Base-by-base conservation (phyloP, 2,329 filamentous ascomycete species). In the Exophiala spinifera region DNA sequence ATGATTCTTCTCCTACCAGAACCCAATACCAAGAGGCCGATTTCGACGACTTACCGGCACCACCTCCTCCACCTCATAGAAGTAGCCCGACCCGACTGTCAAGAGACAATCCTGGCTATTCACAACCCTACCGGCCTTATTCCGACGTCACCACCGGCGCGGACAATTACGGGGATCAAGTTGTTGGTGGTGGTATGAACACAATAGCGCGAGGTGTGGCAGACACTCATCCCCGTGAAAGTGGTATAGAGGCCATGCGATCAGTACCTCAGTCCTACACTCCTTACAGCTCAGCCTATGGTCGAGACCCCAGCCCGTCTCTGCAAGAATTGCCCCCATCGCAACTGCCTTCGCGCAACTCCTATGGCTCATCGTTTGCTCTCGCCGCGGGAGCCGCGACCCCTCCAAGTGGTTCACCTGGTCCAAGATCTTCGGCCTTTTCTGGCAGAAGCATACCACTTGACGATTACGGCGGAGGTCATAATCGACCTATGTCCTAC, bases 381-480 rank as follows among this genome's bases (percentile, higher is more conserved):
- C 53, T 64, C 52, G 61, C 59, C 45, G 61, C 56, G 44, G 61
- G 55, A 14, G 63, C 62, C 34, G 59, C 61, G 19, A 63, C 62
- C 3, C 62, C 63, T 15, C 64, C 65, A n/a, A 59, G 64, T 45
- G 58, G 66, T 23, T 63, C 64, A 49, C 61, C 65, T 36, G 56
- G 57, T 25, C 54, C 56, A 36, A 48, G 51, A 33, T 59, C 55
- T 28, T 63, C 64, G 19, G 59, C 61, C 46, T 65, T 66, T 53
- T 79, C 82, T 65, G 54, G 79, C 71, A 56, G 69, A 52, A 80
- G 80, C 63, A 79, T 82, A 49, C 71, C 75, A 1, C 69, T 77
- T 36, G 74, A 75, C 51, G 70, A 75, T 47, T 70, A 68, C 45
- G 65, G 67, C 31, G 61, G 66, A 1, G 64, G 62, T 55, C 67